Conservation (phyloP, 2,329 filamentous ascomycete genomes). For the Fusarium sp. region DNA sequence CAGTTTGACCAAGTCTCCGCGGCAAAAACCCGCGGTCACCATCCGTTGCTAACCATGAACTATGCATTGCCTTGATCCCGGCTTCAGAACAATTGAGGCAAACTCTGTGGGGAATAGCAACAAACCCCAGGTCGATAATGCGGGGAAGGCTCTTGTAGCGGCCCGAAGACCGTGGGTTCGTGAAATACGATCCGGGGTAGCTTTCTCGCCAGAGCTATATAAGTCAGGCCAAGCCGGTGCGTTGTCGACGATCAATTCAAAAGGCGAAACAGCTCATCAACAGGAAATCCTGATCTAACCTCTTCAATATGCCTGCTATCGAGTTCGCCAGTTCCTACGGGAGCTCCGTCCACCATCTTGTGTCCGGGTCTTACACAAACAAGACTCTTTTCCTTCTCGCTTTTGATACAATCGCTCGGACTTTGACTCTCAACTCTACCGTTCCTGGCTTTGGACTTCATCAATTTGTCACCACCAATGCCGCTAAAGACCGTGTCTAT, state of each 20-base stretch:
- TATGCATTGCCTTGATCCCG: not conserved
- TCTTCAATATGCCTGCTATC: not conserved
- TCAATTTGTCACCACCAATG: conserved; percentile 5
- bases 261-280: too few species aligned
- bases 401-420: conserved; percentile 3
- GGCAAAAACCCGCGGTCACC: not conserved
- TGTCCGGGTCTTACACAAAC: conserved; percentile 8
- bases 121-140: too few species aligned
- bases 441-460: conserved; percentile 3
- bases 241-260: not conserved
- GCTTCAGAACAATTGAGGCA: not conserved
- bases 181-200: too few species aligned
- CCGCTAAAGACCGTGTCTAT: not conserved
- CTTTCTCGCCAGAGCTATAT: too few species aligned
- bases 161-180: too few species aligned
- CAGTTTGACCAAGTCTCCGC: not conserved
- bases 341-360: conserved; percentile 1
- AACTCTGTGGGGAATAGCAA: not conserved
- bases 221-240: too few species aligned
- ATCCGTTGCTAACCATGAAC: not conserved
- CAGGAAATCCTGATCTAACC: rapidly evolving
- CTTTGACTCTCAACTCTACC: conserved; percentile 1
- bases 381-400: conserved; percentile 5
- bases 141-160: too few species aligned
- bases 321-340: not conserved